These are phyloP conservation scores for Ananas comosus DNA, from an alignment of 176 grass and related monocot species.

Conservation along the genomic window DNA sequence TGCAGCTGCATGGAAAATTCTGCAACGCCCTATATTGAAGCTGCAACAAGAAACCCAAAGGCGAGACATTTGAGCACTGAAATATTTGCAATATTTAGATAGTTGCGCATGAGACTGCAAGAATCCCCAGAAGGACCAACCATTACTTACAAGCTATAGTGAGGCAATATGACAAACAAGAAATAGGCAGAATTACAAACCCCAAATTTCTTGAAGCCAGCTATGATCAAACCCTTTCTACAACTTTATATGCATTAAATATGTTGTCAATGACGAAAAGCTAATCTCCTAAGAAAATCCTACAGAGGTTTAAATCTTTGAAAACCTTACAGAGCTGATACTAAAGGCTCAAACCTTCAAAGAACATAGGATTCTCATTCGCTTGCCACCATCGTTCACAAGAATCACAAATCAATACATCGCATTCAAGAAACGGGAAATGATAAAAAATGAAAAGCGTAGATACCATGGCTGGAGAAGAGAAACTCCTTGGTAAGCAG, in stretches of 20 bases:
- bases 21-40: slow-evolving; percentile 39
- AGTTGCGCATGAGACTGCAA: slow-evolving; percentile 6
- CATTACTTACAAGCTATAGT: not conserved
- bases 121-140: not conserved
- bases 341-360: too few species aligned
- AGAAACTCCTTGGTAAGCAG: slow-evolving; percentile 27
- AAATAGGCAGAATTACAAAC: not conserved
- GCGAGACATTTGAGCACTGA: not conserved
- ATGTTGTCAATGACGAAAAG: not conserved
- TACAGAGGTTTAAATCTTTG: too few species aligned
- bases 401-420: not conserved
- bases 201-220: not conserved
- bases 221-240: not conserved
- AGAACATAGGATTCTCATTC: not conserved
- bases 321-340: too few species aligned
- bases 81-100: not conserved
- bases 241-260: not conserved
- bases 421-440: not conserved
- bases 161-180: not conserved
- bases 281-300: not conserved
- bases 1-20: slow-evolving; percentile 30
- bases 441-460: not conserved
- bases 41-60: slow-evolving; percentile 33
- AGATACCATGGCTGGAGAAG: slow-evolving; percentile 41
- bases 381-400: not conserved